Percentiles rank a stretch among this genome's conserved stretches.
phyloP scores from a whole-genome alignment of 495 filamentous ascomycete species.

The Cudoniella acicularis region DNA sequence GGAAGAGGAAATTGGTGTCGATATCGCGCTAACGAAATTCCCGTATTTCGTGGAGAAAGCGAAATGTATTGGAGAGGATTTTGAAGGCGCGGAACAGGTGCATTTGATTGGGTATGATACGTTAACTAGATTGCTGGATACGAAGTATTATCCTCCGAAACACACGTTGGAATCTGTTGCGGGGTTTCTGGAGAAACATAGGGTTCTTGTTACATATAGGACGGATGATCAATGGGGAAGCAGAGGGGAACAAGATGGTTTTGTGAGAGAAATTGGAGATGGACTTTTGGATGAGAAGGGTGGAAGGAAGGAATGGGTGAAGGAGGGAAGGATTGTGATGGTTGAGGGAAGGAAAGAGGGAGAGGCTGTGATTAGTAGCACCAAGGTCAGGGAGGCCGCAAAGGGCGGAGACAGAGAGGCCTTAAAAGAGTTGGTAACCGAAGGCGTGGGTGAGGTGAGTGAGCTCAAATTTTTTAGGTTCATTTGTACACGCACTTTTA shows the following conservation, averaged over 20 bases:
- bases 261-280: constrained; percentile 46
- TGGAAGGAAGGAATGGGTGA: constrained; percentile 62
- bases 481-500: constrained; percentile 46
- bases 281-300: constrained; percentile 55
- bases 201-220: constrained; percentile 69
- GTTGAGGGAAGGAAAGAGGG: constrained; percentile 55
- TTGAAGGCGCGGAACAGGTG: constrained; percentile 59
- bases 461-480: constrained; percentile 54
- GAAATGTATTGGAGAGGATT: constrained; percentile 54
- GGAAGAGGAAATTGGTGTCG: constrained; percentile 45
- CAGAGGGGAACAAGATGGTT: constrained; percentile 54
- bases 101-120: constrained; percentile 90
- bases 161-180: constrained; percentile 53
- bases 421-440: constrained; percentile 61
- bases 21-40: constrained; percentile 76
- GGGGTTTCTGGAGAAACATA: constrained; percentile 66
- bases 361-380: constrained; percentile 69
- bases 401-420: constrained; percentile 45
- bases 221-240: constrained; percentile 64
- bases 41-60: constrained; percentile 88
- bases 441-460: constrained; percentile 53
- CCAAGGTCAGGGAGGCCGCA: constrained; percentile 66
- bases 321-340: constrained; percentile 56
- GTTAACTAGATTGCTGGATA: constrained; percentile 72
- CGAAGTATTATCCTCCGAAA: constrained; percentile 74